Percentiles rank a stretch among this genome's conserved stretches.
Evolutionary conservation across 495 filamentous ascomycete species (phyloP).

Genomic region (Trichocladium uniseriatum): DNA sequence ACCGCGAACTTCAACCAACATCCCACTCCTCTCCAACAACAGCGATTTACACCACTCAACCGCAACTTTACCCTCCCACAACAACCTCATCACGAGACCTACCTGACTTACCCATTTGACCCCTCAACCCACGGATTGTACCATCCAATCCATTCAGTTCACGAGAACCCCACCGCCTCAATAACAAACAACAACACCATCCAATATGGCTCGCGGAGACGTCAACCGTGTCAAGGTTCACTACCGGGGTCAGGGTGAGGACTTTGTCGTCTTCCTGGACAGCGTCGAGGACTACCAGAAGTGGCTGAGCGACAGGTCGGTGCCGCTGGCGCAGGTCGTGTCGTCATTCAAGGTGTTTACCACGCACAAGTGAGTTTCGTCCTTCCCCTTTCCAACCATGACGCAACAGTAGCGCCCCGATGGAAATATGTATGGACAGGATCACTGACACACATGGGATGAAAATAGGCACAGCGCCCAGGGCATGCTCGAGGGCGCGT

Average conservation of each 20-base stretch:
- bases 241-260: constrained; percentile 80
- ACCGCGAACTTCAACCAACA: too few relatives aligned
- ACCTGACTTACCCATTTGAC: too few relatives aligned
- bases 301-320: constrained; percentile 72
- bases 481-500: constrained; percentile 66
- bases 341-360: constrained; percentile 83
- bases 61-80: too few relatives aligned
- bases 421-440: neutral
- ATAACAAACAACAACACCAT: constrained; percentile 4
- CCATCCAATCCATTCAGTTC: neutral
- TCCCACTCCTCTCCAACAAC: too few relatives aligned
- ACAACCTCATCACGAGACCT: too few relatives aligned
- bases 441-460: neutral
- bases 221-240: constrained; percentile 66
- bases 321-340: constrained; percentile 77
- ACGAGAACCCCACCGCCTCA: neutral
- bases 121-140: too few relatives aligned
- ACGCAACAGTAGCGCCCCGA: neutral
- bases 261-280: constrained; percentile 88
- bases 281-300: constrained; percentile 59
- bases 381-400: neutral
- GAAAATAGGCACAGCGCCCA: constrained; percentile 70
- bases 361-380: constrained; percentile 70
- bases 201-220: constrained; percentile 76
- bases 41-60: too few relatives aligned